Evolutionary conservation across 2,329 filamentous ascomycete genomes (phyloP).

Genomic region (Cladobotryum mycophilum): DNA sequence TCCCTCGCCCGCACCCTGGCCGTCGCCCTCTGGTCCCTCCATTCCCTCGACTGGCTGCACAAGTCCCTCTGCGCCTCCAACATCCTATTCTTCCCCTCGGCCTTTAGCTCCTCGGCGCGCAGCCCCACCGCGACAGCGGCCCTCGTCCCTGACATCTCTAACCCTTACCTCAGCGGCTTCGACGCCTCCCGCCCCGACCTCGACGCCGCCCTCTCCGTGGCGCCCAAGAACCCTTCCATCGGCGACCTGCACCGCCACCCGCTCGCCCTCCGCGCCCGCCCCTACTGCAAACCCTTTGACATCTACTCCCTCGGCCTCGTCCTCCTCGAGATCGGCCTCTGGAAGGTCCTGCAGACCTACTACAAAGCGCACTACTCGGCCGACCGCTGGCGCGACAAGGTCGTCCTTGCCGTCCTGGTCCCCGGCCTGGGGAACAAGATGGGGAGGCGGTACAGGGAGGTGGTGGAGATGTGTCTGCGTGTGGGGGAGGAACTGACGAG

Average conservation of each 20-base stretch:
- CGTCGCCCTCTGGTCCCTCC: slow-evolving; percentile 42
- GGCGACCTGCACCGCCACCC: slow-evolving; percentile 43
- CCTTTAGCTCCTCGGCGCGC: slow-evolving; percentile 27
- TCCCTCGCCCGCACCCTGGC: slow-evolving; percentile 36
- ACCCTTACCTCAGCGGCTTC: slow-evolving; percentile 46
- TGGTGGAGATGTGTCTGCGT: slow-evolving; percentile 36
- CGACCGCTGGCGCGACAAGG: slow-evolving; percentile 36
- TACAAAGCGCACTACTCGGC: slow-evolving; percentile 37
- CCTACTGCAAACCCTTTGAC: slow-evolving; percentile 45
- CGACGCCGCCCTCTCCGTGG: slow-evolving; percentile 44
- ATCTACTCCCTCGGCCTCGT: slow-evolving; percentile 47
- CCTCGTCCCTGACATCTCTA: slow-evolving; percentile 34
- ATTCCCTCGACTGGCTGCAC: slow-evolving; percentile 50
- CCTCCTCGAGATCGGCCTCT: slow-evolving; percentile 45
- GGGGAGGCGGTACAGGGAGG: slow-evolving; percentile 32
- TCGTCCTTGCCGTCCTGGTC: slow-evolving; percentile 35
- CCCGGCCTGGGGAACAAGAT: slow-evolving; percentile 36
- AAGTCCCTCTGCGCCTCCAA: slow-evolving; percentile 50
- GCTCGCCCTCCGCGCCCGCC: slow-evolving; percentile 31
- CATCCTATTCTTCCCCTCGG: slow-evolving; percentile 47
- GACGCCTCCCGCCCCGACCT: slow-evolving; percentile 48
- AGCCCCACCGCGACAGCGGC: slow-evolving; percentile 29
- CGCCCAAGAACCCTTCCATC: slow-evolving; percentile 35
- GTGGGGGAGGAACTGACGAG: slow-evolving; percentile 32
- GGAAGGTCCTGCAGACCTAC: slow-evolving; percentile 36